Evolutionary conservation across 164 flowering plant species (phyloP).

Genomic region (Aristolochia fimbriata): DNA sequence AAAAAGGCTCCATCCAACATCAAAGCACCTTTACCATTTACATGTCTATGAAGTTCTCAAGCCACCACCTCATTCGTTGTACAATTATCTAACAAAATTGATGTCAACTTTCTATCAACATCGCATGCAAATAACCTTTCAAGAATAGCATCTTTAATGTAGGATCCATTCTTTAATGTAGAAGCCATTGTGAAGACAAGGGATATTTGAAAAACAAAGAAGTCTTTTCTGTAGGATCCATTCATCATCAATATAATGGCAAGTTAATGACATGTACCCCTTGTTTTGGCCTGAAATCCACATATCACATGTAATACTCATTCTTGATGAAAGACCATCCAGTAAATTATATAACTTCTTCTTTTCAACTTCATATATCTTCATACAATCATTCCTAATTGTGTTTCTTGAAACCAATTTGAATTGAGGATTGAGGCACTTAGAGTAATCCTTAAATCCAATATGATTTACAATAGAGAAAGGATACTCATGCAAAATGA

Average conservation of each 20-base stretch:
- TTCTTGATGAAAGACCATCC: conserved; percentile 40
- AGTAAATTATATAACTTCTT: conserved; percentile 44
- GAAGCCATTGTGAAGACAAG: too few species aligned
- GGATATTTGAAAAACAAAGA: conserved; percentile 57
- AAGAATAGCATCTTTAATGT: conserved; percentile 46
- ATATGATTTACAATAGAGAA: conserved; percentile 64
- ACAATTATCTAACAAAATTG: conserved; percentile 48
- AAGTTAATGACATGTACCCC: conserved; percentile 46
- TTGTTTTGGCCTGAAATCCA: conserved; percentile 51
- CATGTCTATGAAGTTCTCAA: neutral
- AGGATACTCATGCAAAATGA: conserved; percentile 78
- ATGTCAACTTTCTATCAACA: conserved; percentile 47
- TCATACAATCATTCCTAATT: conserved; percentile 17
- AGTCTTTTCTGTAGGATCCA: conserved; percentile 60
- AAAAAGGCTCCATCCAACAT: conserved; percentile 37
- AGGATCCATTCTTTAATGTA: conserved; percentile 33
- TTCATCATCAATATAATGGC: conserved; percentile 55
- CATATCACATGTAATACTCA: conserved; percentile 45
- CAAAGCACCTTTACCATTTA: conserved; percentile 11
- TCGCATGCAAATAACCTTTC: conserved; percentile 67
- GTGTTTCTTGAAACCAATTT: conserved; percentile 31
- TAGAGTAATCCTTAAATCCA: conserved; percentile 60
- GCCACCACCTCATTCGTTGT: conserved; percentile 26
- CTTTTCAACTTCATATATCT: conserved; percentile 54
- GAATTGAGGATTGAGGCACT: conserved; percentile 68